phyloP scores from a whole-genome alignment of 192 early-diverging fungal species.

The Oehlia diaphana region DNA sequence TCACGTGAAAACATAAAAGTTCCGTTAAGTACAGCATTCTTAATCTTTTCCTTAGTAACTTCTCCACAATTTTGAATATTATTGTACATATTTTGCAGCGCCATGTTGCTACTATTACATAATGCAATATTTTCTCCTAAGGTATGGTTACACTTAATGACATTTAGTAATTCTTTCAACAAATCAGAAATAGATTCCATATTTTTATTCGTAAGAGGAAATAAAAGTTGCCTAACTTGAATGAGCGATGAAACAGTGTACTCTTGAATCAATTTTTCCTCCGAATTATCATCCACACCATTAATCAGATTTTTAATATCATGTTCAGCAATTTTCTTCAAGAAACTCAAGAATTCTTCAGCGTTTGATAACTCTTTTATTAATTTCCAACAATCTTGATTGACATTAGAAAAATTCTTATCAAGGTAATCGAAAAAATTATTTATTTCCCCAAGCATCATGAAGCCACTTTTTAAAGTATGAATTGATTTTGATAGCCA shows the following conservation, averaged over 20 bases:
- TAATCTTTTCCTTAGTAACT: conserved; percentile 15
- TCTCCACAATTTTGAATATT: conserved; percentile 17
- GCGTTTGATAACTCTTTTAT: neutral
- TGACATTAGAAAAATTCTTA: neutral
- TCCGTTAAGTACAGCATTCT: conserved; percentile 23
- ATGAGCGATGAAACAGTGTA: conserved; percentile 18
- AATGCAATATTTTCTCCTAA: conserved; percentile 9
- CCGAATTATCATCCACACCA: conserved; percentile 15
- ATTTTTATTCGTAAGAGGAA: conserved; percentile 1
- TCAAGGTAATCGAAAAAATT: neutral
- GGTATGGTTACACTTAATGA: neutral
- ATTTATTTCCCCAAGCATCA: neutral
- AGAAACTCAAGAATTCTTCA: neutral
- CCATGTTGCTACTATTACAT: conserved; percentile 16
- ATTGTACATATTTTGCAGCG: conserved; percentile 12
- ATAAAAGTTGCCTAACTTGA: conserved; percentile 21
- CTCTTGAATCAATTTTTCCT: neutral
- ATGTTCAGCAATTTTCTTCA: conserved; percentile 4
- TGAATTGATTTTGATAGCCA: too few species aligned
- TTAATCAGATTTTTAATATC: conserved; percentile 32
- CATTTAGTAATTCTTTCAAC: too few species aligned
- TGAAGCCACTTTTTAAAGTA: neutral
- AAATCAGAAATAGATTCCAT: neutral
- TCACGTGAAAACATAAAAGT: conserved; percentile 14
- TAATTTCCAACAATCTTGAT: neutral